A percentile compares a stretch with the other conserved stretches of the same genome.
phyloP scores from a whole-genome alignment of 2,329 filamentous ascomycete species.

The Neospermospora avenae region DNA sequence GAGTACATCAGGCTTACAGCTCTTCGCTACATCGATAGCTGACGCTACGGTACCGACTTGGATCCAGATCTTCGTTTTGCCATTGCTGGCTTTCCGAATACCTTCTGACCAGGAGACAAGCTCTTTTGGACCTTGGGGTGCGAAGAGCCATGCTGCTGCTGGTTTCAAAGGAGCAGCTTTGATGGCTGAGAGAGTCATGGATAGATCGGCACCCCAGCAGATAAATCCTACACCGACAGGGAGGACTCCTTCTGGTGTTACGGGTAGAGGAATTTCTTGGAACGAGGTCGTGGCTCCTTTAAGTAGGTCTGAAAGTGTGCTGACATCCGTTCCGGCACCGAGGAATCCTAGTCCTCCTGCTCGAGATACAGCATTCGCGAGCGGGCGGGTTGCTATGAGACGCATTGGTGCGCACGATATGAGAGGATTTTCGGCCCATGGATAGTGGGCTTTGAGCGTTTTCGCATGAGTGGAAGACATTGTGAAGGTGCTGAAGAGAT shows the following conservation, averaged over 20 bases:
- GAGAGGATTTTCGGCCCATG: conserved; percentile 56
- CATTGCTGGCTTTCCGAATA: conserved; percentile 26
- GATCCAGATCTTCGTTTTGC: conserved; percentile 35
- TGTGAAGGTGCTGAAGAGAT: neutral
- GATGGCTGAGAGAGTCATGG: conserved; percentile 34
- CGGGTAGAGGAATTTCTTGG: conserved; percentile 13
- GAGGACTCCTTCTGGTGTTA: conserved; percentile 28
- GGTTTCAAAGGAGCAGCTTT: conserved; percentile 29
- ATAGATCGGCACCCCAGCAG: conserved; percentile 43
- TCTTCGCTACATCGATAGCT: conserved; percentile 28
- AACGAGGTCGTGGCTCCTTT: conserved; percentile 26
- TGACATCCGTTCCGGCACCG: conserved; percentile 37
- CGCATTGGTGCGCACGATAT: conserved; percentile 68
- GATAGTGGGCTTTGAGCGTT: conserved; percentile 42
- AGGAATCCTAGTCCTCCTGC: conserved; percentile 51
- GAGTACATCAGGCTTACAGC: conserved; percentile 33
- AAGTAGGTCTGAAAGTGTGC: conserved; percentile 25
- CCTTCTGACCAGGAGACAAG: conserved; percentile 32
- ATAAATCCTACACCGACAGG: conserved; percentile 48
- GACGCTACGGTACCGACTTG: conserved; percentile 35
- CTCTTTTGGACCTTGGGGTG: conserved; percentile 34
- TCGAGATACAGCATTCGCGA: conserved; percentile 58
- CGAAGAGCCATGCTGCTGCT: conserved; percentile 48
- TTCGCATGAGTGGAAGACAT: conserved; percentile 8
- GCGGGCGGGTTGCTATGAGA: conserved; percentile 50